Evolutionary conservation across 2,329 filamentous ascomycete species (phyloP).

Genomic region (Diaporthe sp.): DNA sequence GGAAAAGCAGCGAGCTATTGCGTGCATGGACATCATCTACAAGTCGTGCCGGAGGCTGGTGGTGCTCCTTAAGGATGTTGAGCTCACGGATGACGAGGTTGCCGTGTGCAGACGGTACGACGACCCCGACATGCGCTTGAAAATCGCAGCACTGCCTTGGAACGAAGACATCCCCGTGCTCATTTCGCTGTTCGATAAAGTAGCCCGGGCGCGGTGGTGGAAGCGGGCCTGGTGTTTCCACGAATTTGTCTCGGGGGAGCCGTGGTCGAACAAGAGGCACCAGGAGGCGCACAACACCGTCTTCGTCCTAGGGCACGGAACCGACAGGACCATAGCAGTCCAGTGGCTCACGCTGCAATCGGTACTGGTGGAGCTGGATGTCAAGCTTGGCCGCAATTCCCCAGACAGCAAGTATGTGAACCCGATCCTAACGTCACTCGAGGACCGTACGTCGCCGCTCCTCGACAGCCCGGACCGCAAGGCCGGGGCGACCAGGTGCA

Average conservation of each 20-base stretch:
- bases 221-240: slow-evolving; percentile 3
- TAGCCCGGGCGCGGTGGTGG: slow-evolving; percentile 5
- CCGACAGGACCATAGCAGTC: neutral
- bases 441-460: neutral
- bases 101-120: neutral
- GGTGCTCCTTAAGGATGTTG: neutral
- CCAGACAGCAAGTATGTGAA: neutral
- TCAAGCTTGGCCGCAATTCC: neutral
- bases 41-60: slow-evolving; percentile 16
- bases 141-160: fast-evolving
- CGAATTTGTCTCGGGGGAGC: slow-evolving; percentile 1
- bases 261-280: slow-evolving; percentile 2
- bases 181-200: neutral
- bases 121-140: neutral
- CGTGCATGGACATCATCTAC: slow-evolving; percentile 8
- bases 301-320: neutral
- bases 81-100: neutral
- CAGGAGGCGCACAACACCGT: neutral
- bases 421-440: neutral
- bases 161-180: neutral
- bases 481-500: neutral
- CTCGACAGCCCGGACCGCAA: neutral
- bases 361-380: neutral
- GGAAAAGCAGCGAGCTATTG: neutral
- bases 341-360: neutral